Evolutionary conservation across 1,139 yeast species (phyloP), one percentile per base, ranked within the genome.

Genomic region (Magnusiomyces suaveolens): DNA sequence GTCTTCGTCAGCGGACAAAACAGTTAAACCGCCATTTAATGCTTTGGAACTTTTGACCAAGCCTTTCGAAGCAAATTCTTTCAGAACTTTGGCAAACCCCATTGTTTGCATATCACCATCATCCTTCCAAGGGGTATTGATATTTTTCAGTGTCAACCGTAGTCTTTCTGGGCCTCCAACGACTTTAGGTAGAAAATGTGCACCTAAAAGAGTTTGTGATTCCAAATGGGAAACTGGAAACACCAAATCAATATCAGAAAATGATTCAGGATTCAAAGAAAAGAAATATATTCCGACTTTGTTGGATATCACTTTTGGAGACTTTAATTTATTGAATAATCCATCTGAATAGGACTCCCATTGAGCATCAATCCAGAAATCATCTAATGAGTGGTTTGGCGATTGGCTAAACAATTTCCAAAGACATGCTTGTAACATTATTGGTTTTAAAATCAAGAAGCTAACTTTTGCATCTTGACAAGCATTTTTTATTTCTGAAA

Each of bases 401-500:
- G 21, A 16, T 26, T 21, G 4, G 12, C 25, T 29, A 18, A 18
- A 18, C 6, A 55, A 38, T 3, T 48, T 46, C 55, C 55, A 53
- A 18, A 56, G 43, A 36, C 56, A 56, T 10, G 58, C 58, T 16
- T 48, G 54, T 18, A 50, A 43, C n/a, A 50, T 21, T 14, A 47
- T 24, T 8, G 56, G 52, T 24, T 53, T 53, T 2, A 53, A 20
- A 4, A 43, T 12, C 32, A 56, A 32, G 6, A 38, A 49, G 18
- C 48, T 48, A 14, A 56, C 55, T 10, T 43, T 46, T 3, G 36
- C 18, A 3, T 33, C n/a, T 25, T 48, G 41, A 49, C 56, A 53
- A 6, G 29, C 43, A 23, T 43, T 36, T 8, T 26, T 23, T 21
- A 33, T 51, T 2, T 29, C 49, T 2, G 41, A 18, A 26, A 26